phyloP scores from a whole-genome alignment of 1,284 basidiomycete genomes.

The Pseudozyma sp. region DNA sequence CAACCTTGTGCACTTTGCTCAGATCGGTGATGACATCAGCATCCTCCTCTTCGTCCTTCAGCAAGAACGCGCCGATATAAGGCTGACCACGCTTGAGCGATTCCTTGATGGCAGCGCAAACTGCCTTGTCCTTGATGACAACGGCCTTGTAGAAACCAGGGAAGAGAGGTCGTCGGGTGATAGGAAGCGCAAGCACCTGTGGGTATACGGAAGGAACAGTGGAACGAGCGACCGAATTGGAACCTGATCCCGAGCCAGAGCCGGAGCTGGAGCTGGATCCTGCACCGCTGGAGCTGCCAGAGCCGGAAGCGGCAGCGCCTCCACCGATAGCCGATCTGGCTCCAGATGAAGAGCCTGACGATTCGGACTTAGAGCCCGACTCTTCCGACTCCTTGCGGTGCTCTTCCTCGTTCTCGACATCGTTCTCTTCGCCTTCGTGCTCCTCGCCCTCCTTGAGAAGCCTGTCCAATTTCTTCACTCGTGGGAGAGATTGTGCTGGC shows the following conservation, averaged over 20 bases:
- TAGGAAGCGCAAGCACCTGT: constrained; percentile 93
- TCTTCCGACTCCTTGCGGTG: constrained; percentile 19
- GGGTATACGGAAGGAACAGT: constrained; percentile 77
- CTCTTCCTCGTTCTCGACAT: constrained; percentile 37
- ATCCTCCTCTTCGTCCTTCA: constrained; percentile 94
- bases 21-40: constrained; percentile 91
- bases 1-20: constrained; percentile 89
- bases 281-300: constrained; percentile 15
- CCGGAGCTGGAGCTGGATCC: constrained; percentile 23
- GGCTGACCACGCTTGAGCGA: constrained; percentile 97
- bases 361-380: constrained; percentile 24
- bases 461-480: constrained; percentile 39
- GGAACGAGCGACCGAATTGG: constrained; percentile 55
- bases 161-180: constrained; percentile 93
- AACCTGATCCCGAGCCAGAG: constrained; percentile 37
- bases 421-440: constrained; percentile 32
- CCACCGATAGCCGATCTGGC: constrained; percentile 23
- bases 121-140: constrained; percentile 74
- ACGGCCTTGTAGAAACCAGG: constrained; percentile 86
- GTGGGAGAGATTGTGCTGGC: constrained; percentile 31
- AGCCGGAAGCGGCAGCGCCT: constrained; percentile 3
- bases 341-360: constrained; percentile 24
- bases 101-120: constrained; percentile 94
- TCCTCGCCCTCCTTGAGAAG: constrained; percentile 25
- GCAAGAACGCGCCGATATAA: constrained; percentile 95